Conservation (phyloP, 2,329 filamentous ascomycete species). For the Phoma sp. region DNA sequence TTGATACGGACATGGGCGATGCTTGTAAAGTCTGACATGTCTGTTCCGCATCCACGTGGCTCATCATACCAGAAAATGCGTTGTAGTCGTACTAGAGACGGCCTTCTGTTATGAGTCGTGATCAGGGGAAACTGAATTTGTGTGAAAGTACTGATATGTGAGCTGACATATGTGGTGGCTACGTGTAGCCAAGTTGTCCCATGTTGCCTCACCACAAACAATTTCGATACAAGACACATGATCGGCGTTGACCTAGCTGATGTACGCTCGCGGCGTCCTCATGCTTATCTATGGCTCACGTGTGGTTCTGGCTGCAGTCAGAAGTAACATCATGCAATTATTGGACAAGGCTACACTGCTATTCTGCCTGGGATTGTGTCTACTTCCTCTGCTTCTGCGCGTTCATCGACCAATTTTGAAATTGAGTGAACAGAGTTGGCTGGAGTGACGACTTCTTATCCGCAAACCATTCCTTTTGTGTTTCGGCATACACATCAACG, state of each 20-base stretch:
- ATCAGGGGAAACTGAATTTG: not conserved
- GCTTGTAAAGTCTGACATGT: conserved; percentile 5
- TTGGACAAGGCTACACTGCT: not conserved
- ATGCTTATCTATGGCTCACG: no score
- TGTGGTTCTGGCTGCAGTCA: not conserved
- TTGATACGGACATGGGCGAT: conserved; percentile 8
- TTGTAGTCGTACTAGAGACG: conserved; percentile 1
- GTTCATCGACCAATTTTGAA: conserved; percentile 52
- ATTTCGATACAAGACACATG: no score
- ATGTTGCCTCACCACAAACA: no score
- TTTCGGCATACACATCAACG: conserved; percentile 51
- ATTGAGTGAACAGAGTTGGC: conserved; percentile 54
- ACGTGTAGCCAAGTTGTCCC: no score
- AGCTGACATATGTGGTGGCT: no score
- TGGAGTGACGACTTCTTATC: conserved; percentile 52
- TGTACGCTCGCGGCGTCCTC: no score
- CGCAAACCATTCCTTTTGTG: conserved; percentile 52
- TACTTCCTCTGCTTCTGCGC: conserved; percentile 35
- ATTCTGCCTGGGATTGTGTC: not conserved
- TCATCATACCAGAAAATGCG: not conserved
- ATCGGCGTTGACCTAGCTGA: no score
- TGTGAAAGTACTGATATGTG: no score
- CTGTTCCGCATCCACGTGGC: conserved; percentile 9
- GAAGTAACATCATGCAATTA: not conserved
- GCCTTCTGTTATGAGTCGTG: not conserved